A percentile compares a stretch with the other conserved stretches of the same genome.
Conservation (phyloP, 768 basidiomycete genomes). For the Boletus rufocinnamomeus region DNA sequence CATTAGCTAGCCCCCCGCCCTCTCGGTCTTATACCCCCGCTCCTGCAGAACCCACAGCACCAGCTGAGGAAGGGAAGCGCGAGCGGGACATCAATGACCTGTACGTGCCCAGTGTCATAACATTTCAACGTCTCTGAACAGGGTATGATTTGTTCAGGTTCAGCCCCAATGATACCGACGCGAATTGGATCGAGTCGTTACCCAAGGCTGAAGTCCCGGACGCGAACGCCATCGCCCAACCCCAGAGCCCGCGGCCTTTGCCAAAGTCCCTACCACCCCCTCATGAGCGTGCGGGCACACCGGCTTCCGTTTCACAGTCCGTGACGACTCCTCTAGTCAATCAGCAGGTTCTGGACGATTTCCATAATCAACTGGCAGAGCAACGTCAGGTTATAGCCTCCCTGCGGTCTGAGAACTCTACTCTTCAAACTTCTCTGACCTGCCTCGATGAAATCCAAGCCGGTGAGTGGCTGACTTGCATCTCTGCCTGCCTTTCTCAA, state of each 20-base stretch:
- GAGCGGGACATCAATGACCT: conserved; percentile 58
- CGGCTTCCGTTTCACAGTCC: conserved; percentile 6
- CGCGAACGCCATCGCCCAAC: conserved; percentile 36
- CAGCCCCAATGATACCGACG: conserved; percentile 42
- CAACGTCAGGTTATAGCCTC: conserved; percentile 20
- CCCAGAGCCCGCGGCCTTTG: conserved; percentile 23
- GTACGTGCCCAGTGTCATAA: conserved; percentile 45
- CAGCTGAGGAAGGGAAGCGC: conserved; percentile 42
- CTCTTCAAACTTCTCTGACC: conserved; percentile 29
- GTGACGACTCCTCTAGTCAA: not conserved
- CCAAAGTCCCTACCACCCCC: conserved; percentile 20
- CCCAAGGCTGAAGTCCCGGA: conserved; percentile 43
- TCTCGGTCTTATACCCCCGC: conserved; percentile 57
- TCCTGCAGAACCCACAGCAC: conserved; percentile 39
- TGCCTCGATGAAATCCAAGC: conserved; percentile 35
- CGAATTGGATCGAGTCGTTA: conserved; percentile 64
- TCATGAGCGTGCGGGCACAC: conserved; percentile 12
- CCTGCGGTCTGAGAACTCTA: conserved; percentile 30
- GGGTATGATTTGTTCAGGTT: conserved; percentile 40
- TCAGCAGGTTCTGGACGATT: conserved; percentile 15
- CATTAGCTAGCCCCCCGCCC: conserved; percentile 46
- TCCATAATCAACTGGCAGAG: conserved; percentile 19
- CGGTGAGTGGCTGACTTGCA: conserved; percentile 23
- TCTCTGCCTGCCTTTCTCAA: not conserved
- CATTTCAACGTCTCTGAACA: conserved; percentile 1